Conservation (phyloP, 1,284 basidiomycete genomes). For the Marasmius tenuissimus region DNA sequence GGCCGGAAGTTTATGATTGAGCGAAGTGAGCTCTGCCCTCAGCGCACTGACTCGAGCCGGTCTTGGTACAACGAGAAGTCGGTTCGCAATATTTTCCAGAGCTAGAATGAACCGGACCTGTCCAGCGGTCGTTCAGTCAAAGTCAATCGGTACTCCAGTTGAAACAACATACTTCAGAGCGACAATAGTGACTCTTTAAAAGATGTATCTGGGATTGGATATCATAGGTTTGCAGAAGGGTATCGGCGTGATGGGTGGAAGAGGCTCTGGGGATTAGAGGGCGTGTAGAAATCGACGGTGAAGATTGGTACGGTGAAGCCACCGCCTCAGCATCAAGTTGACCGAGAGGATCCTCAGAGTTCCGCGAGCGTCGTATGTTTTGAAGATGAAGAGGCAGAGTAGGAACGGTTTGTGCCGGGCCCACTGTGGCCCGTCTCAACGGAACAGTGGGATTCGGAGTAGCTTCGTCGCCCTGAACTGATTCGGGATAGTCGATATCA, state of each 20-base stretch:
- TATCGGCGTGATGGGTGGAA: conserved; percentile 47
- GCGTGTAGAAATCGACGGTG: conserved; percentile 58
- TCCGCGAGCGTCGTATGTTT: conserved; percentile 48
- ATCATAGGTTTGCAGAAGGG: conserved; percentile 67
- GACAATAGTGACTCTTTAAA: conserved; percentile 87
- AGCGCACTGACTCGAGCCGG: conserved; percentile 94
- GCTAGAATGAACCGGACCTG: conserved; percentile 85
- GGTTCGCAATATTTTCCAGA: conserved; percentile 92
- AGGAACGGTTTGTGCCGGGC: conserved; percentile 70
- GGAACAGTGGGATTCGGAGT: conserved; percentile 15
- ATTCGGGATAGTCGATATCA: conserved; percentile 26
- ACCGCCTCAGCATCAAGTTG: conserved; percentile 54
- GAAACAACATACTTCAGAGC: conserved; percentile 70
- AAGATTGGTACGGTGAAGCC: conserved; percentile 60
- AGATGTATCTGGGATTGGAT: conserved; percentile 67
- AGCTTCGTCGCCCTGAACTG: background rate
- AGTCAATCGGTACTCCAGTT: conserved; percentile 2
- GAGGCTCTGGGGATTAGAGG: conserved; percentile 41
- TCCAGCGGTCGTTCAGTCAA: conserved; percentile 17
- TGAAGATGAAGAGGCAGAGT: conserved; percentile 62
- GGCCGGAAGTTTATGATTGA: conserved; percentile 96
- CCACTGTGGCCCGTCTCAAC: conserved; percentile 46
- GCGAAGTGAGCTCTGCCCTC: conserved; percentile 90
- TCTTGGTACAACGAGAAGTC: conserved; percentile 89
- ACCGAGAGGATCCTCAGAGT: conserved; percentile 72